Percentiles rank a stretch among this genome's conserved stretches.
Evolutionary conservation across 768 basidiomycete species (phyloP).

Genomic region (Leccinum olivaceopallidum): DNA sequence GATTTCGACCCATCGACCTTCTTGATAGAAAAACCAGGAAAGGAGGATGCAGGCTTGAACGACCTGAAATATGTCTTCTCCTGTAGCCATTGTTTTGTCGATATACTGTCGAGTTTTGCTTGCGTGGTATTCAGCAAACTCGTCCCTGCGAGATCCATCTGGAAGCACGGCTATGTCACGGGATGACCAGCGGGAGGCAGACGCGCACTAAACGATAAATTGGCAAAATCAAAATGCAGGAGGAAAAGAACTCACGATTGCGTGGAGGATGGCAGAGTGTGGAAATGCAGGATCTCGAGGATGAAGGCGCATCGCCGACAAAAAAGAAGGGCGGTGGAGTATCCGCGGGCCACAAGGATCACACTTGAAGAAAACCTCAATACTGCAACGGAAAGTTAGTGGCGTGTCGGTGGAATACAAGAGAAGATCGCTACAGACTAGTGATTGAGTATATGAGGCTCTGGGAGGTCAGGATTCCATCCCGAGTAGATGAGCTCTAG

Average conservation of each 20-base stretch:
- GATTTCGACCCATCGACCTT: slow-evolving; percentile 88
- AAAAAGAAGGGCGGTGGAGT: slow-evolving; percentile 77
- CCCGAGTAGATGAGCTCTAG: slow-evolving; percentile 72
- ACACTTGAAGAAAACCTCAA: slow-evolving; percentile 86
- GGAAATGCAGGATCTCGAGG: slow-evolving; percentile 85
- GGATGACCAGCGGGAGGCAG: slow-evolving; percentile 81
- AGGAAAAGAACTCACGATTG: slow-evolving; percentile 59
- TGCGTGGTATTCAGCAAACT: slow-evolving; percentile 86
- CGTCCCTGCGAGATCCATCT: slow-evolving; percentile 78
- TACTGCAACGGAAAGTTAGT: slow-evolving; percentile 42
- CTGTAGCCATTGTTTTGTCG: slow-evolving; percentile 87
- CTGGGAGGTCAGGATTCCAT: slow-evolving; percentile 85
- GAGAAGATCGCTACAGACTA: slow-evolving; percentile 52
- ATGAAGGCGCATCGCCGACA: slow-evolving; percentile 76
- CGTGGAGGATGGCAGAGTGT: slow-evolving; percentile 87
- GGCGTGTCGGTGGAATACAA: slow-evolving; percentile 4
- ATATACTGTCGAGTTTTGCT: slow-evolving; percentile 86
- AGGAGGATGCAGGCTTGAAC: slow-evolving; percentile 86
- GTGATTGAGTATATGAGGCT: slow-evolving; percentile 69
- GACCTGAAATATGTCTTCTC: slow-evolving; percentile 82
- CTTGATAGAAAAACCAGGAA: slow-evolving; percentile 91
- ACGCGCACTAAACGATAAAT: slow-evolving; percentile 59
- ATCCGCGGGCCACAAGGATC: slow-evolving; percentile 87
- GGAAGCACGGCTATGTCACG: slow-evolving; percentile 64
- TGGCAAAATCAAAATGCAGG: slow-evolving; percentile 11